These are phyloP conservation scores for Poa pratensis DNA, from an alignment of 176 grass and related monocot genomes.

Conservation along the genomic window DNA sequence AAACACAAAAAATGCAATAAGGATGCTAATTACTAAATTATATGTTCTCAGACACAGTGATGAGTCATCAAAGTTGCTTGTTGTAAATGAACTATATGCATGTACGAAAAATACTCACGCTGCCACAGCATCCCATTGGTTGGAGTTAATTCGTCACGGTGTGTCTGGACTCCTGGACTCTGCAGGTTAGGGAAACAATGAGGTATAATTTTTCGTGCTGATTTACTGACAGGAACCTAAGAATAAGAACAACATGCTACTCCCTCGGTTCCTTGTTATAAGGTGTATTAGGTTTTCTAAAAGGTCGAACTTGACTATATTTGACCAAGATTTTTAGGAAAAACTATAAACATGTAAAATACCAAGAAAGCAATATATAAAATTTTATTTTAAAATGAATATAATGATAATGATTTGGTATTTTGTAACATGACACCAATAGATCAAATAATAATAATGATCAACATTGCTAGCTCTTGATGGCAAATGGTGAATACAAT, in stretches of 20 bases:
- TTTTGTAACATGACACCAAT: too few relatives aligned
- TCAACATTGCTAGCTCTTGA: background rate
- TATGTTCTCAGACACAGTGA: background rate
- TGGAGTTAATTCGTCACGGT: conserved; percentile 29
- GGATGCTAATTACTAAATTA: background rate
- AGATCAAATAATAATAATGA: background rate
- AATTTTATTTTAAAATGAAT: too few relatives aligned
- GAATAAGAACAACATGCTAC: too few relatives aligned
- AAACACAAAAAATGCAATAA: background rate
- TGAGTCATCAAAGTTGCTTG: background rate
- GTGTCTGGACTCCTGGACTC: conserved; percentile 10
- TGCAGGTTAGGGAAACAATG: background rate
- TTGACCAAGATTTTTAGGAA: too few relatives aligned
- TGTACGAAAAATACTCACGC: conserved; percentile 46
- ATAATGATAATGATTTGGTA: too few relatives aligned
- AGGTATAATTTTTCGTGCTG: background rate
- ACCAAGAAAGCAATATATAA: too few relatives aligned
- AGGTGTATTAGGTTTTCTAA: too few relatives aligned
- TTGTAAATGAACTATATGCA: background rate
- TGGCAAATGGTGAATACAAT: background rate
- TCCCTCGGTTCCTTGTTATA: too few relatives aligned
- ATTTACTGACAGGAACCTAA: too few relatives aligned
- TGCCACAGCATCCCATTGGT: conserved; percentile 63
- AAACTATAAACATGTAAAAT: too few relatives aligned
- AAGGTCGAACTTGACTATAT: too few relatives aligned